A percentile compares a stretch with the other conserved stretches of the same genome.
phyloP scores from a whole-genome alignment of 257 asterid genomes.

The Plantago elongata region DNA sequence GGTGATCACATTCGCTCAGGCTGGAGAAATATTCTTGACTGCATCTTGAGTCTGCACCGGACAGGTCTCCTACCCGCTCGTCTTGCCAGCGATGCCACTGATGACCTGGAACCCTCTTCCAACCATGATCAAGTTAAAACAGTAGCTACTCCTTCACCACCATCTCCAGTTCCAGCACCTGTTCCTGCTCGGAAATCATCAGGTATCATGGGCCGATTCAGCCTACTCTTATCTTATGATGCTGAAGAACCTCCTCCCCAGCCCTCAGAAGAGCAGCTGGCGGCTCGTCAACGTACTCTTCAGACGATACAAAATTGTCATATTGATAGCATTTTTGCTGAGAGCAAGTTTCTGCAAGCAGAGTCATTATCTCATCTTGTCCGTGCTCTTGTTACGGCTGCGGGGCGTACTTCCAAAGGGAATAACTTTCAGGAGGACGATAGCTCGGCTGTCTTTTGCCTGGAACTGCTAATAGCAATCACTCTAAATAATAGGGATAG shows the following conservation, averaged over 20 bases:
- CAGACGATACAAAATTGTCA: slow-evolving; percentile 77
- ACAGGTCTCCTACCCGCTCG: slow-evolving; percentile 87
- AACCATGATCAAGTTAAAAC: slow-evolving; percentile 40
- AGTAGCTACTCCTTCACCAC: slow-evolving; percentile 34
- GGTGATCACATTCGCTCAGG: slow-evolving; percentile 80
- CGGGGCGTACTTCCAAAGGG: slow-evolving; percentile 54
- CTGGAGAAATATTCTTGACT: slow-evolving; percentile 89
- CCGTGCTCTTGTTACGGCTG: slow-evolving; percentile 68
- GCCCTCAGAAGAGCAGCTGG: slow-evolving; percentile 78
- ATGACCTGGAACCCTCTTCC: slow-evolving; percentile 51
- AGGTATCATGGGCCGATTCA: slow-evolving; percentile 82
- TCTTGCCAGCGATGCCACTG: slow-evolving; percentile 75
- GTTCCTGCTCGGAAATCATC: slow-evolving; percentile 66
- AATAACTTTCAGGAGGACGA: slow-evolving; percentile 55
- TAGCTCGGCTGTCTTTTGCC: slow-evolving; percentile 67
- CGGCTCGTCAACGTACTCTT: slow-evolving; percentile 64
- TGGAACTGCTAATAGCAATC: slow-evolving; percentile 78
- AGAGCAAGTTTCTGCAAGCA: slow-evolving; percentile 85
- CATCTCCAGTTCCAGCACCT: slow-evolving; percentile 34
- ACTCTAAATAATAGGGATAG: slow-evolving; percentile 78
- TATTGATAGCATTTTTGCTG: slow-evolving; percentile 77
- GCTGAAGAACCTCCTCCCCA: slow-evolving; percentile 76
- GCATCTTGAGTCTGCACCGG: slow-evolving; percentile 79
- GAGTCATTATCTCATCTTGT: slow-evolving; percentile 81
- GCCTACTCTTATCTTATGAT: slow-evolving; percentile 71